Evolutionary conservation across 2,329 filamentous ascomycete species (phyloP), one percentile per base, ranked within the genome.

Genomic region (Fusarium napiforme): DNA sequence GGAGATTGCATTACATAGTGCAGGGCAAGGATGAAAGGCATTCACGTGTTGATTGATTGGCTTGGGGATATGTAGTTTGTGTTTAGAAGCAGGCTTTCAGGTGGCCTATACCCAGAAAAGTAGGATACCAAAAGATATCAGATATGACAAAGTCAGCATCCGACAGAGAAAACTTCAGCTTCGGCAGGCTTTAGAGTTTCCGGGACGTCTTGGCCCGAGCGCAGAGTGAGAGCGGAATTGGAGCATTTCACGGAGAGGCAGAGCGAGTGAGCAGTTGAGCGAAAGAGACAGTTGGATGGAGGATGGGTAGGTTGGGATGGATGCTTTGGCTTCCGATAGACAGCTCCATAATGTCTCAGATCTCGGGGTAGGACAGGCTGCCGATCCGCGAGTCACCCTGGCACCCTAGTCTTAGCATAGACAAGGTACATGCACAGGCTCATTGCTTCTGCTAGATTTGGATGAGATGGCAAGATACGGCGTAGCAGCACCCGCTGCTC

Each of bases 261-360:
- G 53, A 60, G 53, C 42, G 53, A 28, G 18, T 14, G 43, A 21
- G 19, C 30, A 49, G 16, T 19, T 23, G n/a, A 26, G 32, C 32
- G 23, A 7, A 21, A 47, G 28, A 28, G 30, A n/a, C 49, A 15
- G 49, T 6, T 6, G 32, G 19, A 58, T 53, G 50, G 30, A 32
- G 30, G 30, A 14, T 32, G 11, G 19, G 32, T 50, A 15, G 46
- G 46, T 9, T 37, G 23, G 49, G 49, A 11, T 37, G 49, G 5
- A 26, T n/a, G 65, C 11, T 61, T 61, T 56, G 60, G 39, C 50
- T 62, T 45, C 37, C 10, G 28, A 42, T 26, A 36, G 30, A 45
- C 39, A 49, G 36, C 63, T 49, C 64, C 67, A 61, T 58, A 45
- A n/a, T 75, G 73, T 75, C 73, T 75, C 32, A 75, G 73, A 75